A percentile compares a stretch with the other conserved stretches of the same genome.
Conservation (phyloP, 257 asterid genomes). For the Ballota nigra region DNA sequence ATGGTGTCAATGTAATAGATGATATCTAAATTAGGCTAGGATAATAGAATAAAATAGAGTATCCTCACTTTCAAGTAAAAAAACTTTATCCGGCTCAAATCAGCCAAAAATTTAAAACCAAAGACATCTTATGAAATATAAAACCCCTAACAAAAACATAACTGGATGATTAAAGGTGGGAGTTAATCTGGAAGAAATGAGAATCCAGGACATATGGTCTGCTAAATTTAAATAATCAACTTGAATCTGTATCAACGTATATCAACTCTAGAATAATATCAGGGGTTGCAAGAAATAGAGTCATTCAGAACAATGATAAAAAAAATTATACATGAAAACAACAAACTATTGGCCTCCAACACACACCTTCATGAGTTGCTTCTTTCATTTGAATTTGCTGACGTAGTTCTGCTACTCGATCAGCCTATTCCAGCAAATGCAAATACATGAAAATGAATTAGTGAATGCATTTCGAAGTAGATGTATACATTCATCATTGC, state of each 20-base stretch:
- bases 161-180: not conserved
- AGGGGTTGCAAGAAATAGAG: slow-evolving; percentile 11
- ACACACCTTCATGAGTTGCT: slow-evolving; percentile 69
- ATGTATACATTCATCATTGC: slow-evolving; percentile 1
- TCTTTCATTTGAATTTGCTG: slow-evolving; percentile 66
- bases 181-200: slow-evolving; percentile 14
- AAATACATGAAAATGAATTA: slow-evolving; percentile 18
- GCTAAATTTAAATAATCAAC: not conserved
- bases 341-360: slow-evolving; percentile 13
- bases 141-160: not conserved
- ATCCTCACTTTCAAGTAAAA: slow-evolving; percentile 2
- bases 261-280: slow-evolving; percentile 3
- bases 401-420: slow-evolving; percentile 63
- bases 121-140: not conserved
- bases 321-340: not conserved
- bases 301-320: slow-evolving; percentile 12
- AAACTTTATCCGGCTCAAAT: not conserved
- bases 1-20: not conserved
- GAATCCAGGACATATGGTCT: not conserved
- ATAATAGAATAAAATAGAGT: not conserved
- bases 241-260: not conserved
- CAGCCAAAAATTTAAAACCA: not conserved
- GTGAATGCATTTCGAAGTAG: not conserved
- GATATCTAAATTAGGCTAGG: not conserved
- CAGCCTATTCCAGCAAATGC: slow-evolving; percentile 49